phyloP scores from a whole-genome alignment of 495 filamentous ascomycete genomes.

The Cercophora sp. region DNA sequence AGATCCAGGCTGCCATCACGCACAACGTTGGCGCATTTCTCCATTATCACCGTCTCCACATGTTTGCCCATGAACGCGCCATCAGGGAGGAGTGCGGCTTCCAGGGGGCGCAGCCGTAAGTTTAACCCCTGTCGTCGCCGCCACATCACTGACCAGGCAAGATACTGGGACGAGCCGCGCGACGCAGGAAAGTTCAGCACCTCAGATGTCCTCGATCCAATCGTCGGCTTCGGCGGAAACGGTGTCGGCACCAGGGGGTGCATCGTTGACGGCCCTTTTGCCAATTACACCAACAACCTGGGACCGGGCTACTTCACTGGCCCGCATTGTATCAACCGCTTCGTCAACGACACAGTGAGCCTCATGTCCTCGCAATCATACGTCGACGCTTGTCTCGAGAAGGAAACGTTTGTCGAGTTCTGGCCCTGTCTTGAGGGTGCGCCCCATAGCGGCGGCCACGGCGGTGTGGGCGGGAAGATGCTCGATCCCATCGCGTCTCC shows the following conservation, averaged over 20 bases:
- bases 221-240: conserved; percentile 36
- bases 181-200: conserved; percentile 30
- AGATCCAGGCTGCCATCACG: not conserved
- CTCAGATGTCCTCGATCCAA: conserved; percentile 30
- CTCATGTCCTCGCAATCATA: too few species aligned
- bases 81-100: conserved; percentile 43
- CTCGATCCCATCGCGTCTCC: conserved; percentile 15
- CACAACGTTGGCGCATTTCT: conserved; percentile 34
- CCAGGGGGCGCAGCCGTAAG: conserved; percentile 22
- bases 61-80: conserved; percentile 37
- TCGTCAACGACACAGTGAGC: conserved; percentile 12
- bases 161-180: conserved; percentile 49
- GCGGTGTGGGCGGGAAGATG: too few species aligned
- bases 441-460: too few species aligned
- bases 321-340: conserved; percentile 35
- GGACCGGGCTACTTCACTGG: conserved; percentile 25
- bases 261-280: conserved; percentile 36
- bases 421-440: too few species aligned
- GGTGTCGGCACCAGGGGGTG: conserved; percentile 28
- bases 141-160: conserved; percentile 15
- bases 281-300: conserved; percentile 22
- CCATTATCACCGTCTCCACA: conserved; percentile 47
- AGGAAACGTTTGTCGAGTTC: too few species aligned
- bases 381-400: too few species aligned
- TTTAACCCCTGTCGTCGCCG: not conserved